These are phyloP conservation scores for Trichoderma sp. DNA, from an alignment of 2,329 filamentous ascomycete genomes.

Conservation along the genomic window DNA sequence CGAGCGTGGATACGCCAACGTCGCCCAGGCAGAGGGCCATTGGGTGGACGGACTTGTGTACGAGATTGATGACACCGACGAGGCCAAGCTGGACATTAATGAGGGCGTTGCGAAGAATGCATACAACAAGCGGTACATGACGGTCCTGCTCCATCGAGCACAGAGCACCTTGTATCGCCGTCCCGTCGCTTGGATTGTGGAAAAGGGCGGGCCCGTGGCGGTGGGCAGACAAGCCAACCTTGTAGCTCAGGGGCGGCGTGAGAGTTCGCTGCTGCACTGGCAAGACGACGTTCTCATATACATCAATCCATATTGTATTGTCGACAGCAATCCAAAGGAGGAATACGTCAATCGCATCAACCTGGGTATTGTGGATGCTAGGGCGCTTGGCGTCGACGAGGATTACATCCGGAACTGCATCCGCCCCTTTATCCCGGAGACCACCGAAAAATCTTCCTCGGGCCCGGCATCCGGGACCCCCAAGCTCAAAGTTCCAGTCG, in stretches of 20 bases:
- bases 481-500: neutral
- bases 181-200: constrained; percentile 38
- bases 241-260: constrained; percentile 19
- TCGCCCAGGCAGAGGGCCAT: constrained; percentile 33
- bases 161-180: constrained; percentile 35
- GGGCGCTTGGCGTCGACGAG: constrained; percentile 33
- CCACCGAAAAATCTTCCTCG: neutral
- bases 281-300: constrained; percentile 39
- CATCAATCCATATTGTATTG: constrained; percentile 33
- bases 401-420: constrained; percentile 39
- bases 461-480: neutral
- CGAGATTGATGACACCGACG: constrained; percentile 37
- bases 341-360: constrained; percentile 43
- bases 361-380: constrained; percentile 36
- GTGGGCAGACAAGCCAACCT: constrained; percentile 27
- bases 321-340: constrained; percentile 36
- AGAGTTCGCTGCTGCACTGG: constrained; percentile 26
- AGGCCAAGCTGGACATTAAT: constrained; percentile 38
- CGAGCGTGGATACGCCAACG: constrained; percentile 45
- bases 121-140: constrained; percentile 37
- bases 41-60: constrained; percentile 43
- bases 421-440: constrained; percentile 35
- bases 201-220: constrained; percentile 33
- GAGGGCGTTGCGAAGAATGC: constrained; percentile 41
- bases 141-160: constrained; percentile 34